Evolutionary conservation across 306 rosid species (phyloP).

Genomic region (Alnus glutinosa): DNA sequence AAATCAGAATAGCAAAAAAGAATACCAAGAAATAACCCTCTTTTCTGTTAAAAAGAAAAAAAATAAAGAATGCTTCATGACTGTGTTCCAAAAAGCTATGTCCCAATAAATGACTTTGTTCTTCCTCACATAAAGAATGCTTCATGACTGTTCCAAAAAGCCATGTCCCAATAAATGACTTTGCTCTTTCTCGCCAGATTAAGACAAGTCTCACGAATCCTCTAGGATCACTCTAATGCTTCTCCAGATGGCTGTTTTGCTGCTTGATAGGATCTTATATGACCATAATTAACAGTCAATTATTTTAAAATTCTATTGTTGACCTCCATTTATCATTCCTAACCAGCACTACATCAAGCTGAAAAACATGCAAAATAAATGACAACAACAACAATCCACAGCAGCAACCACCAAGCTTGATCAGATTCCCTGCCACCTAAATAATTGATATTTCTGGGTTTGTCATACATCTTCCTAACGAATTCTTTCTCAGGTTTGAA

Average conservation of each 20-base stretch:
- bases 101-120: neutral
- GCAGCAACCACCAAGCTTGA: constrained; percentile 6
- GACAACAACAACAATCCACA: neutral
- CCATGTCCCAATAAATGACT: neutral
- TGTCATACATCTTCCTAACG: neutral
- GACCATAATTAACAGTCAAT: neutral
- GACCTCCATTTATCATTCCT: neutral
- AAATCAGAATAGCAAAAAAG: constrained; percentile 1
- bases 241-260: neutral
- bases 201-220: neutral
- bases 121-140: neutral
- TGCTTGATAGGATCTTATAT: neutral
- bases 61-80: neutral
- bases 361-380: neutral
- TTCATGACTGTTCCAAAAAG: too few relatives aligned
- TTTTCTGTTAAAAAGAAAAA: neutral
- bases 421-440: neutral
- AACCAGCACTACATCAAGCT: neutral
- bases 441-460: neutral
- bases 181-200: neutral
- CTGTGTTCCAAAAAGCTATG: neutral
- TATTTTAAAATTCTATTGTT: neutral
- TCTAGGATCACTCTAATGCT: neutral
- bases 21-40: neutral
- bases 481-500: neutral